phyloP scores from a whole-genome alignment of 1,284 basidiomycete genomes.

The Phlebopus sp. region DNA sequence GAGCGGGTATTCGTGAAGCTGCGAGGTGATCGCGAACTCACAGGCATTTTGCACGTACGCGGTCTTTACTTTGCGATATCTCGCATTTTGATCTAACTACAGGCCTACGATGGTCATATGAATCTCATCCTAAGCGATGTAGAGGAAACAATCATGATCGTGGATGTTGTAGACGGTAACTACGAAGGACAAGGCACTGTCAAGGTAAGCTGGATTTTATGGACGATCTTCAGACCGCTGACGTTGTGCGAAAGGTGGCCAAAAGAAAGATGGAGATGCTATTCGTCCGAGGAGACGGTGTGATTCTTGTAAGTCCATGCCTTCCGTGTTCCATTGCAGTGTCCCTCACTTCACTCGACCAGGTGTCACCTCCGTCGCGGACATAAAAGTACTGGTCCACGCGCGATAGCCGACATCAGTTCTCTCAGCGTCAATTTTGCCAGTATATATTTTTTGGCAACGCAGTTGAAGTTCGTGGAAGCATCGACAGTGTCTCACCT shows the following conservation, averaged over 20 bases:
- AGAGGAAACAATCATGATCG: conserved; percentile 93
- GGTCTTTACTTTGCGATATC: conserved; percentile 9
- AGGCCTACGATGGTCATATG: conserved; percentile 99
- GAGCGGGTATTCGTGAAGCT: conserved; percentile 98
- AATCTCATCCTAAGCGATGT: conserved; percentile 97
- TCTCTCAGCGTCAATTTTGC: conserved; percentile 23
- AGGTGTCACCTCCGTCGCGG: conserved; percentile 77
- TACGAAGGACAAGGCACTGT: conserved; percentile 53
- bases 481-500: conserved; percentile 9
- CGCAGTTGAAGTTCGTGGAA: not conserved
- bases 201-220: conserved; percentile 45
- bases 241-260: conserved; percentile 63
- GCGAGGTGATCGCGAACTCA: conserved; percentile 90
- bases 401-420: not conserved
- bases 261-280: conserved; percentile 97
- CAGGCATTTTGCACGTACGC: conserved; percentile 90
- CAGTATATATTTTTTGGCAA: conserved; percentile 35
- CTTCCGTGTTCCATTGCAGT: conserved; percentile 1
- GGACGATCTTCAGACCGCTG: conserved; percentile 9
- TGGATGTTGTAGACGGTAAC: conserved; percentile 65
- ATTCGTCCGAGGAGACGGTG: conserved; percentile 95
- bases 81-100: conserved; percentile 16
- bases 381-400: conserved; percentile 34
- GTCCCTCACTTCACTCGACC: conserved; percentile 11
- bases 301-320: conserved; percentile 71